Conservation (phyloP, 164 flowering plant species). For the Kingdonia uniflora region DNA sequence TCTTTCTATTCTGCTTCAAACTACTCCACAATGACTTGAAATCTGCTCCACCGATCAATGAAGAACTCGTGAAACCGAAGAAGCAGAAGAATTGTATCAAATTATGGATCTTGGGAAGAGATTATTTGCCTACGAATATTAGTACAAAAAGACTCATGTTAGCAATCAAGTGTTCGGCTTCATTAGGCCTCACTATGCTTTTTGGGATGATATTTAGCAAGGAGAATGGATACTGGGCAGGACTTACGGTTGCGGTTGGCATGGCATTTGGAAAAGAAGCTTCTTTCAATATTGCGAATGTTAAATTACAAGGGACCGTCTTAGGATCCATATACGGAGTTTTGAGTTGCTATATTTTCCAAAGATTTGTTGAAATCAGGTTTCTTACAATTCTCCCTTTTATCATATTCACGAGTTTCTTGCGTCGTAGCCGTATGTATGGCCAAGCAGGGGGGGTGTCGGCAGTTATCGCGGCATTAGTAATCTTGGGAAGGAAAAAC, state of each 20-base stretch:
- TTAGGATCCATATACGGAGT: conserved; percentile 79
- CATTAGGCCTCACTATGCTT: conserved; percentile 59
- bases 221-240: conserved; percentile 67
- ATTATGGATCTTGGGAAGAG: conserved; percentile 1
- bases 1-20: conserved; percentile 72
- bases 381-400: conserved; percentile 71
- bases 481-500: conserved; percentile 56
- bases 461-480: conserved; percentile 64
- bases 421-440: conserved; percentile 58
- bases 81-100: conserved; percentile 14
- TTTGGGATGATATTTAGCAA: conserved; percentile 61
- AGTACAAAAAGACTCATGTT: conserved; percentile 29
- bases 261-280: conserved; percentile 58
- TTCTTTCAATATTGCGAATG: conserved; percentile 56
- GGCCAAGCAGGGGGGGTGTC: conserved; percentile 77
- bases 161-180: conserved; percentile 61
- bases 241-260: conserved; percentile 59
- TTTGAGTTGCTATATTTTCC: conserved; percentile 54
- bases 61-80: conserved; percentile 3
- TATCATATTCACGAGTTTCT: conserved; percentile 62
- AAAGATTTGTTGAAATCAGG: conserved; percentile 33
- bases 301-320: conserved; percentile 76
- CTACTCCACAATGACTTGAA: conserved; percentile 26
- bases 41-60: conserved; percentile 5
- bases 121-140: conserved; percentile 7